A percentile compares a stretch with the other conserved stretches of the same genome.
These are phyloP conservation scores for Ramalina intermedia DNA, from an alignment of 495 filamentous ascomycete species.

Conservation along the genomic window DNA sequence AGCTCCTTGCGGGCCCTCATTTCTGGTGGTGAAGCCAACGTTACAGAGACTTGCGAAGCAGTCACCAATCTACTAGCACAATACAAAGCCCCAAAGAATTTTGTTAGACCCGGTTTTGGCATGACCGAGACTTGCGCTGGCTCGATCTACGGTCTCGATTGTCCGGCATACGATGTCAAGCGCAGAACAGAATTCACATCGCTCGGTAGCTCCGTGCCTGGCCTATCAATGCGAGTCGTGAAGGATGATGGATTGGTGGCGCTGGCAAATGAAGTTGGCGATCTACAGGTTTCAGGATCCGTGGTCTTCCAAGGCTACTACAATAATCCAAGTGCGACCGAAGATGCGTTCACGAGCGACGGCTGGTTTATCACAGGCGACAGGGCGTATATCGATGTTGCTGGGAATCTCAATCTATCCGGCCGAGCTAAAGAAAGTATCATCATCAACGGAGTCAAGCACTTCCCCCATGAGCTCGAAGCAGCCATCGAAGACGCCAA, in stretches of 20 bases:
- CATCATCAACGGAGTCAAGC: slow-evolving; percentile 20
- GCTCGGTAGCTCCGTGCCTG: slow-evolving; percentile 26
- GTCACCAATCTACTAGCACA: slow-evolving; percentile 19
- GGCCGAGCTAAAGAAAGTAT: slow-evolving; percentile 42
- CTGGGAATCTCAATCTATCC: slow-evolving; percentile 39
- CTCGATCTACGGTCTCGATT: slow-evolving; percentile 25
- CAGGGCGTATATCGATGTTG: slow-evolving; percentile 41
- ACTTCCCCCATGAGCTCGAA: slow-evolving; percentile 1
- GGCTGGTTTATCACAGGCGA: slow-evolving; percentile 83
- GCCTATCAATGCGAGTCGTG: slow-evolving; percentile 28
- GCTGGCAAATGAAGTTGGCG: slow-evolving; percentile 9
- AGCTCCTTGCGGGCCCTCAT: slow-evolving; percentile 16
- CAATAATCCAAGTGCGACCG: slow-evolving; percentile 52
- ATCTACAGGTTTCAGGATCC: slow-evolving; percentile 26
- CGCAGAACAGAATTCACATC: slow-evolving; percentile 20
- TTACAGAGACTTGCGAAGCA: slow-evolving; percentile 15
- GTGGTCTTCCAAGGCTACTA: slow-evolving; percentile 68
- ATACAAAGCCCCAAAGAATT: slow-evolving; percentile 22
- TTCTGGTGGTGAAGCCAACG: slow-evolving; percentile 30
- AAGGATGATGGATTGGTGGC: not conserved
- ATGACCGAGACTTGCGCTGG: slow-evolving; percentile 46
- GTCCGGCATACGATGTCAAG: slow-evolving; percentile 22
- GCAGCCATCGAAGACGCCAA: not conserved
- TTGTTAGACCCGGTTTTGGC: slow-evolving; percentile 35
- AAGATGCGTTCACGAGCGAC: slow-evolving; percentile 49